A percentile compares a stretch with the other conserved stretches of the same genome.
These are phyloP conservation scores for Zymoseptoria ardabiliae DNA, from an alignment of 2,329 filamentous ascomycete species.

Conservation along the genomic window DNA sequence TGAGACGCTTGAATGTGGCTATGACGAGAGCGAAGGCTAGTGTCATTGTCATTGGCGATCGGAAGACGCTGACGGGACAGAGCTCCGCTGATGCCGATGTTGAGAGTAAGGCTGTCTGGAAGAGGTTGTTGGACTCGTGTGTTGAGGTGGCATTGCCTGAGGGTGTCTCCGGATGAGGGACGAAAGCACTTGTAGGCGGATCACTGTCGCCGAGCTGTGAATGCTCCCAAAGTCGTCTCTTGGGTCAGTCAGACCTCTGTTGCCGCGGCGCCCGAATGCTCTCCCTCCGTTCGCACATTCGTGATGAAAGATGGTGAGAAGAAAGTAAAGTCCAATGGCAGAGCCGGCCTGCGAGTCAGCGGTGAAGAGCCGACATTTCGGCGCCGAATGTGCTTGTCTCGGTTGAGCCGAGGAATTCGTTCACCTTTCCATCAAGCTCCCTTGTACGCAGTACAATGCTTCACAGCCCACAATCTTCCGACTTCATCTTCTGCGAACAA, in stretches of 20 bases:
- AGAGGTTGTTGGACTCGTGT: neutral
- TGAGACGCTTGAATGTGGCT: slow-evolving; percentile 44
- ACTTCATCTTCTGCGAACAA: neutral
- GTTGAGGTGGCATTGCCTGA: neutral
- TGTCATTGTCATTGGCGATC: slow-evolving; percentile 3
- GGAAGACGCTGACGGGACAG: neutral
- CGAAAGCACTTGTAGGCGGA: no score
- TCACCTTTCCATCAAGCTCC: neutral
- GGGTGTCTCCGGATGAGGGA: neutral
- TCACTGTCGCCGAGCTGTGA: no score
- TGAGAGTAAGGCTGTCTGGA: neutral
- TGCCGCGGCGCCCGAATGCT: no score
- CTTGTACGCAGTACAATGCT: neutral
- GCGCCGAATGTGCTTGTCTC: neutral
- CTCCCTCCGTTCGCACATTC: no score
- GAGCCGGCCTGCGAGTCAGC: no score
- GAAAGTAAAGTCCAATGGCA: no score
- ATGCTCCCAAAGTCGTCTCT: no score
- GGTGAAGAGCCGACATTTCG: neutral
- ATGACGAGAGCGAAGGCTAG: slow-evolving; percentile 4
- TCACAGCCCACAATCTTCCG: neutral
- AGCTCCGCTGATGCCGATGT: neutral
- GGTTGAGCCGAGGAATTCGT: neutral
- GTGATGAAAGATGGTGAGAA: no score
- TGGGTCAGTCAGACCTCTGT: no score